Evolutionary conservation across 169 alveolate species (phyloP), one percentile per base, ranked within the genome.

Genomic region (Cryptosporidium ryanae): DNA sequence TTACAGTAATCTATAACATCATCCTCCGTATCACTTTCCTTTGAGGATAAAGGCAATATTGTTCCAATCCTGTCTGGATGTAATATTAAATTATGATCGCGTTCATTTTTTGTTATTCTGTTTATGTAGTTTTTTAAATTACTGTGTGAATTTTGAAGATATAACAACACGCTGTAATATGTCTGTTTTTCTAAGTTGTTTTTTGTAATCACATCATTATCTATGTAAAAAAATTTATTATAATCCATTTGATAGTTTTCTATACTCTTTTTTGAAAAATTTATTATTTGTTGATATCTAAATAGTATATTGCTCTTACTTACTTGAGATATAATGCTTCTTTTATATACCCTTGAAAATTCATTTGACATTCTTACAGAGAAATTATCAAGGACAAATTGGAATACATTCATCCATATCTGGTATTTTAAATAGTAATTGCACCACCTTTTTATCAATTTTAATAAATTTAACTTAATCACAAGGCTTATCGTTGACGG

Each of bases 361-460:
- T 54, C 83, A 29, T 49, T 49, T 13, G 38, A 21, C n/a, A 52
- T 68, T 31, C 34, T 68, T 29, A 68, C 43, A 18, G 67, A 18
- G 18, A 68, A 68, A 15, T 49, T n/a, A 4, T 68, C 83, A 1
- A 68, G 12, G 18, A 68, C 18, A 32, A 68, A 76, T 48, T 59
- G 71, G 18, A n/a, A 34, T n/a, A 76, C 48, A 76, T 55, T 57
- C n/a, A 27, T 13, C 87, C 87, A 76, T 5, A 76, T 43, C 25
- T 46, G 57, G 27, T 59, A 59, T 25, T 59, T 76, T 18, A 61
- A 76, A 34, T 55, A 61, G 38, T n/a, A 46, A 61, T 23, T 55
- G 12, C 25, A 43, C 87, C 87, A 76, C 25, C 49, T 61, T 25
- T 57, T 50, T 10, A 76, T 61, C 12, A 38, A 23, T 13, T 76